Evolutionary conservation across 2,329 filamentous ascomycete species (phyloP).

Genomic region (Venturia effusa): DNA sequence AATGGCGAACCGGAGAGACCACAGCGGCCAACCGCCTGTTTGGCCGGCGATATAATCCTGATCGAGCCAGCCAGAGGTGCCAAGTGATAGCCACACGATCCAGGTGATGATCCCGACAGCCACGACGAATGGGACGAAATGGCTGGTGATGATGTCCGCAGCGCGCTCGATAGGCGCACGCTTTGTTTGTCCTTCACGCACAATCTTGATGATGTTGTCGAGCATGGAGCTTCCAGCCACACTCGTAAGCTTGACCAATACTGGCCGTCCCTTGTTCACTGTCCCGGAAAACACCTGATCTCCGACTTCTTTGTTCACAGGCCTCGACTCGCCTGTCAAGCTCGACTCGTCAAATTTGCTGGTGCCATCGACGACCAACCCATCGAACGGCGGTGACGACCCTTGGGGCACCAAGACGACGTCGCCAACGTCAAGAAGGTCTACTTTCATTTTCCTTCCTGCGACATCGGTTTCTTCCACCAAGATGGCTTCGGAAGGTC

Average conservation of each 20-base stretch:
- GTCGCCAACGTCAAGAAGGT: slow-evolving; percentile 49
- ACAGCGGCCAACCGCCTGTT: slow-evolving; percentile 57
- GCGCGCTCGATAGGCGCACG: slow-evolving; percentile 66
- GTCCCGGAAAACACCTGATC: slow-evolving; percentile 64
- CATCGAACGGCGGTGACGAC: slow-evolving; percentile 75
- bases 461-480: slow-evolving; percentile 35
- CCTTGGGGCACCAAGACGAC: slow-evolving; percentile 65
- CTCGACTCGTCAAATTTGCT: slow-evolving; percentile 80
- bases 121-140: slow-evolving; percentile 66
- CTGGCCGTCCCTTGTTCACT: slow-evolving; percentile 55
- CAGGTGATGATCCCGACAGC: slow-evolving; percentile 60
- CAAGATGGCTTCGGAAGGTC: slow-evolving; percentile 66
- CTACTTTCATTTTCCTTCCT: slow-evolving; percentile 43
- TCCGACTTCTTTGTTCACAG: slow-evolving; percentile 50
- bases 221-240: slow-evolving; percentile 62
- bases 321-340: slow-evolving; percentile 67
- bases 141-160: slow-evolving; percentile 61
- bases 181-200: slow-evolving; percentile 66
- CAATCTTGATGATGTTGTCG: slow-evolving; percentile 66
- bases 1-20: slow-evolving; percentile 74
- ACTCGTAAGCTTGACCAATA: slow-evolving; percentile 54
- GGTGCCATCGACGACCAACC: slow-evolving; percentile 45
- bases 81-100: slow-evolving; percentile 59
- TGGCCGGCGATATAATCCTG: slow-evolving; percentile 41
- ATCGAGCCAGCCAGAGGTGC: slow-evolving; percentile 47